Evolutionary conservation across 108 stramenopile genomes (phyloP), one percentile per base, ranked within the genome.

Genomic region (Cylindrotheca fusiformis): DNA sequence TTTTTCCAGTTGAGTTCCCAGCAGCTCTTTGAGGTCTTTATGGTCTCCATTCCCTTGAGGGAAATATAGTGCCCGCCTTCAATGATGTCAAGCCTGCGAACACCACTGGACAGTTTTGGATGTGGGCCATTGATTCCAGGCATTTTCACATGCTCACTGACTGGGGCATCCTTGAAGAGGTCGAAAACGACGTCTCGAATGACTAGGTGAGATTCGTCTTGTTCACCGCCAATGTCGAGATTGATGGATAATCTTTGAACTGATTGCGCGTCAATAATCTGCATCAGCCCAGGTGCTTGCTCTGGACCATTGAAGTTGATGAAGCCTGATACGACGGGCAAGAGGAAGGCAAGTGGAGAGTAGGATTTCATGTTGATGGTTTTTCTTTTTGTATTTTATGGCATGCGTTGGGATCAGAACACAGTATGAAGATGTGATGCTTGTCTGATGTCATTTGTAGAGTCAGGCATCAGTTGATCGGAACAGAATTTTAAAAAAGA

Each of bases 1-100:
- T 78, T 46, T 24, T 75, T 64, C 87, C 87, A 88, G 31, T 82
- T 58, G 24, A 88, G 69, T 55, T 88, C 87, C 84, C 83, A 88
- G 26, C 68, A 79, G 17, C 78, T 79, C 30, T 83, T 58, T n/a
- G 67, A 45, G 4, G 78, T 41, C 25, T 63, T 55, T 55, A 81
- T 77, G 21, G 1, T 23, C 5, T 75, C 26, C 4, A 55, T 53
- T 19, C 87, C 87, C 0, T 46, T 33, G 30, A 80, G 53, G 30
- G 74, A 74, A 3, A 84, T 53, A 53, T 69, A 82, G 6, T 53
- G 58, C 1, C 81, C 83, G 20, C 67, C 32, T 12, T 76, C 60
- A 14, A 75, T 55, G 0, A 84, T 45, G 45, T 69, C 53, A 47
- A 78, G 32, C 3, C 55, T 48, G 23, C 63, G 77, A 2, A 68